phyloP scores from a whole-genome alignment of 2,329 filamentous ascomycete species.

The Fusarium sp. region DNA sequence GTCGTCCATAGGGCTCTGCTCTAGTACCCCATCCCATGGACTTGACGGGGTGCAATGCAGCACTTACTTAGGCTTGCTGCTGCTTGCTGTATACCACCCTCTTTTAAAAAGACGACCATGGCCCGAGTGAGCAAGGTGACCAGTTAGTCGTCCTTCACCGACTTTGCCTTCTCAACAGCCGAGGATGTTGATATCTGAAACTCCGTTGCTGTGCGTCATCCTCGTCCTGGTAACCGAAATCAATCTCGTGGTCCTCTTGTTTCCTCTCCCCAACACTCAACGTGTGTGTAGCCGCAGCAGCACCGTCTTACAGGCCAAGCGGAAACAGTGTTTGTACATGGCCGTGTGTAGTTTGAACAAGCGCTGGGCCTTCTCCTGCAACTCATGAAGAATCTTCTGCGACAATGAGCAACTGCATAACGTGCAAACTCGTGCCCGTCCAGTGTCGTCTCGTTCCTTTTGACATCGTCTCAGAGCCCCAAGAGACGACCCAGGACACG shows the following conservation, averaged over 20 bases:
- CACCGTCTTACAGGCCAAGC: not conserved
- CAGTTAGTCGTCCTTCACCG: not conserved
- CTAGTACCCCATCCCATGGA: no score
- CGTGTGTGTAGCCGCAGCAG: not conserved
- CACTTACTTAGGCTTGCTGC: not conserved
- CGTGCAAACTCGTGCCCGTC: not conserved
- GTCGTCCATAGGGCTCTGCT: not conserved
- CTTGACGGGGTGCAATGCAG: not conserved
- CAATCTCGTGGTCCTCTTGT: not conserved
- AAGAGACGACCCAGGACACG: not conserved
- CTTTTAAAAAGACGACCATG: not conserved
- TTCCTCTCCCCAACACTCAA: not conserved
- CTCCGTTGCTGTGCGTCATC: not conserved
- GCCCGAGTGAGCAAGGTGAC: not conserved
- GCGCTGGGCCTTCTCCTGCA: not conserved
- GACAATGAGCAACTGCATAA: constrained; percentile 2
- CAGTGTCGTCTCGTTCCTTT: not conserved
- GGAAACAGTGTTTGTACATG: not conserved
- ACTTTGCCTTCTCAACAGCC: constrained; percentile 5
- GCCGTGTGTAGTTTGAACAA: not conserved
- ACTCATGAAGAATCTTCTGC: not conserved
- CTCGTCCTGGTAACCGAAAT: constrained; percentile 1
- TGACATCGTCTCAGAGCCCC: not conserved
- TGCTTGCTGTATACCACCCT: constrained; percentile 3
- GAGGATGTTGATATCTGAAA: constrained; percentile 1